These are phyloP conservation scores for Quillaja saponaria DNA, from an alignment of 306 rosid species.

Conservation along the genomic window DNA sequence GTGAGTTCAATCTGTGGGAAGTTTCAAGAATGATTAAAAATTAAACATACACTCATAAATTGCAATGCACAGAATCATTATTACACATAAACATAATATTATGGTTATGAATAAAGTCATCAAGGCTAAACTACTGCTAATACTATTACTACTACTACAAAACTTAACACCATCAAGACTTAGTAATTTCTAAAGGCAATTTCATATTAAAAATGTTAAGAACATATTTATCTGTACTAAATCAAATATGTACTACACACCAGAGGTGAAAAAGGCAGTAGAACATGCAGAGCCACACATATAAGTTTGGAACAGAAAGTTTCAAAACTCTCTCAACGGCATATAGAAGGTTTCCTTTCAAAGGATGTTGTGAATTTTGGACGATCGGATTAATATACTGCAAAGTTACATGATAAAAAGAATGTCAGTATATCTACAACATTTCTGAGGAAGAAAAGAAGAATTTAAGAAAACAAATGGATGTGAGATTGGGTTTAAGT, in stretches of 20 bases:
- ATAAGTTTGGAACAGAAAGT: conserved; percentile 96
- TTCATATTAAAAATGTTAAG: not conserved
- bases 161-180: no score
- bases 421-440: conserved; percentile 30
- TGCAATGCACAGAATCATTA: conserved; percentile 6
- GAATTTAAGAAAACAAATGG: conserved; percentile 25
- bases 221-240: conserved; percentile 5
- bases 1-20: conserved; percentile 19
- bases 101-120: conserved; percentile 15
- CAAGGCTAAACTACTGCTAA: conserved; percentile 16
- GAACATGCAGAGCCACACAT: conserved; percentile 99
- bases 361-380: conserved; percentile 90
- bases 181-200: no score
- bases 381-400: conserved; percentile 97
- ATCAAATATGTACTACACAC: conserved; percentile 44
- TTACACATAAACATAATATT: no score
- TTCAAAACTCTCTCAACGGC: conserved; percentile 90
- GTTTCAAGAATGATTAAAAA: conserved; percentile 17
- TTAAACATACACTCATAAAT: conserved; percentile 3
- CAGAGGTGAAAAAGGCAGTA: conserved; percentile 97
- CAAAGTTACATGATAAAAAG: conserved; percentile 37
- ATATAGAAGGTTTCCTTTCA: conserved; percentile 81
- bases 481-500: conserved; percentile 17
- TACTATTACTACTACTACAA: not conserved
- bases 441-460: conserved; percentile 7